These are phyloP conservation scores for Vanrija pseudolonga DNA, from an alignment of 1,284 basidiomycete species.

Conservation along the genomic window DNA sequence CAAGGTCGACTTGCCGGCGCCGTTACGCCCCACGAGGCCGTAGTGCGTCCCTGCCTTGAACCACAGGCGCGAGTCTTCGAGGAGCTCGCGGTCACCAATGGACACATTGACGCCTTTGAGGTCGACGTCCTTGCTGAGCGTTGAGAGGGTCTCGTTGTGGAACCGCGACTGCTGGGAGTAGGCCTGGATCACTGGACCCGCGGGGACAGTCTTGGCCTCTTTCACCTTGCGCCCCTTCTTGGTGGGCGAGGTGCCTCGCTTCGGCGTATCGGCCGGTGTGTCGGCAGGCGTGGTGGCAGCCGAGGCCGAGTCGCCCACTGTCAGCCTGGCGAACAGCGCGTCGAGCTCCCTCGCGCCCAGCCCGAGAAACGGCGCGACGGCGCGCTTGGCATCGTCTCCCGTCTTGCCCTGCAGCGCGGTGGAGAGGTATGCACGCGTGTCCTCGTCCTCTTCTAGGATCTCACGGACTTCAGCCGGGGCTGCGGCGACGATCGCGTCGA, in stretches of 20 bases:
- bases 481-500: constrained; percentile 11
- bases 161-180: constrained; percentile 52
- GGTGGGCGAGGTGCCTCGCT: background rate
- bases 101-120: constrained; percentile 53
- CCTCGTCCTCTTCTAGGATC: constrained; percentile 7
- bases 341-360: constrained; percentile 8
- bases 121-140: constrained; percentile 52
- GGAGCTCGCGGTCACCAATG: constrained; percentile 55
- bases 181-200: constrained; percentile 3
- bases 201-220: background rate
- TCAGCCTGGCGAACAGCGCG: constrained; percentile 8
- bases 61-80: constrained; percentile 56
- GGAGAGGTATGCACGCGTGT: constrained; percentile 8
- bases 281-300: background rate
- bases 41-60: constrained; percentile 57
- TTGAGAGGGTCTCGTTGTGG: constrained; percentile 52
- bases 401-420: constrained; percentile 5
- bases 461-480: constrained; percentile 13
- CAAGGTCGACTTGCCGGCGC: constrained; percentile 57
- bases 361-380: constrained; percentile 15
- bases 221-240: background rate
- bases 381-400: constrained; percentile 1
- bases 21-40: constrained; percentile 57
- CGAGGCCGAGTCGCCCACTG: background rate
- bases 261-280: background rate